Conservation (phyloP, 2,329 filamentous ascomycete species). For the Dothistroma pini region DNA sequence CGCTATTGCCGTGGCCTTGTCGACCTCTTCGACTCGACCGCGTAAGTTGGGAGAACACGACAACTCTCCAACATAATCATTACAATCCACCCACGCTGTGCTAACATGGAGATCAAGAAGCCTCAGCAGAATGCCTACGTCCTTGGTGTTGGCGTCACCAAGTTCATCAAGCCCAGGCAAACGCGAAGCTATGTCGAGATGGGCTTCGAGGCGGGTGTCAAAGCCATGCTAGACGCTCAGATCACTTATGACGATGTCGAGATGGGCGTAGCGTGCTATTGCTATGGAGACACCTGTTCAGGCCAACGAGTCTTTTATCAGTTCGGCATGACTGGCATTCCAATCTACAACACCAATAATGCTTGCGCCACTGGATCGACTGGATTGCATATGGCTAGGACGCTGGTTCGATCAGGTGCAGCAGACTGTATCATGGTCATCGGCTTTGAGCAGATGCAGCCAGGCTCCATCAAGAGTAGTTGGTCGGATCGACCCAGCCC, state of each 20-base stretch:
- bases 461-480: slow-evolving; percentile 73
- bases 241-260: slow-evolving; percentile 97
- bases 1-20: not conserved
- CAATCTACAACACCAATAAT: slow-evolving; percentile 98
- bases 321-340: slow-evolving; percentile 94
- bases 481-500: slow-evolving; percentile 84
- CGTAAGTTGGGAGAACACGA: not conserved
- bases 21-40: not conserved
- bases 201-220: slow-evolving; percentile 86
- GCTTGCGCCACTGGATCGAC: slow-evolving; percentile 94
- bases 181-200: slow-evolving; percentile 94
- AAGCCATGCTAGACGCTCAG: slow-evolving; percentile 76
- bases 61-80: not conserved
- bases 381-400: slow-evolving; percentile 77
- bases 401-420: slow-evolving; percentile 71
- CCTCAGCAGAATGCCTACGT: slow-evolving; percentile 63
- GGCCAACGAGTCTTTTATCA: slow-evolving; percentile 98
- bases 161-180: slow-evolving; percentile 95
- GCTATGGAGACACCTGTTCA: slow-evolving; percentile 54
- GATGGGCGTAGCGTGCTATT: slow-evolving; percentile 94
- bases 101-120: slow-evolving; percentile 25
- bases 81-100: not conserved
- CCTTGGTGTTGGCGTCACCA: slow-evolving; percentile 97
- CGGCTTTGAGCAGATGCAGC: slow-evolving; percentile 97
- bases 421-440: slow-evolving; percentile 80